These are phyloP conservation scores for Protomyces arabidopsidicola DNA, from an alignment of 1,139 yeast species.

Conservation along the genomic window DNA sequence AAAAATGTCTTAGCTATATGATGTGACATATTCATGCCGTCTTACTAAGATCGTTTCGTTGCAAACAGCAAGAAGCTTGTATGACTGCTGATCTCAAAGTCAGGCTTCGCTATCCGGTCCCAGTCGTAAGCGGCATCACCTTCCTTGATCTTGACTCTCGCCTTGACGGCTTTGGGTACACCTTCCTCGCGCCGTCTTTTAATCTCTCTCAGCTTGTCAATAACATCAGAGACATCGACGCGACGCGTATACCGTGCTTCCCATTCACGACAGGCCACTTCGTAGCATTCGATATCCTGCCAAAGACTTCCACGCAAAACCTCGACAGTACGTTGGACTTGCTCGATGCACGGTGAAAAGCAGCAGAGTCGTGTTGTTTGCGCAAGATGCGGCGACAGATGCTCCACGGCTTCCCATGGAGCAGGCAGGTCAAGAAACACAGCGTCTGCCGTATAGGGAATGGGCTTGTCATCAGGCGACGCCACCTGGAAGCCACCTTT, in stretches of 20 bases:
- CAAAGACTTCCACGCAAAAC: conserved; percentile 73
- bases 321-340: conserved; percentile 78
- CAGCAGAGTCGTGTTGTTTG: conserved; percentile 16
- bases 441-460: conserved; percentile 55
- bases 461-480: conserved; percentile 35
- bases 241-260: conserved; percentile 90
- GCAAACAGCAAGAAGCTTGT: conserved; percentile 96
- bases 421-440: conserved; percentile 91
- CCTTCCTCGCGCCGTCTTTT: conserved; percentile 72
- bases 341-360: conserved; percentile 86
- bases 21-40: too few relatives aligned
- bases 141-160: conserved; percentile 59
- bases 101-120: conserved; percentile 77
- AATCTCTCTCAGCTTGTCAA: conserved; percentile 74
- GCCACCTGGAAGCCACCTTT: conserved; percentile 61
- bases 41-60: not conserved
- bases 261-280: conserved; percentile 78
- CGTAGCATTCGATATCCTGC: conserved; percentile 90
- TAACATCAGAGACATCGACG: conserved; percentile 71
- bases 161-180: conserved; percentile 52
- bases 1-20: too few relatives aligned
- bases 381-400: conserved; percentile 54
- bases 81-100: conserved; percentile 82
- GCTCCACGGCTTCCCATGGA: conserved; percentile 94
- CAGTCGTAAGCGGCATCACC: conserved; percentile 79